Base-by-base conservation (phyloP, 2,329 filamentous ascomycete species). In the Emergomyces orientalis region DNA sequence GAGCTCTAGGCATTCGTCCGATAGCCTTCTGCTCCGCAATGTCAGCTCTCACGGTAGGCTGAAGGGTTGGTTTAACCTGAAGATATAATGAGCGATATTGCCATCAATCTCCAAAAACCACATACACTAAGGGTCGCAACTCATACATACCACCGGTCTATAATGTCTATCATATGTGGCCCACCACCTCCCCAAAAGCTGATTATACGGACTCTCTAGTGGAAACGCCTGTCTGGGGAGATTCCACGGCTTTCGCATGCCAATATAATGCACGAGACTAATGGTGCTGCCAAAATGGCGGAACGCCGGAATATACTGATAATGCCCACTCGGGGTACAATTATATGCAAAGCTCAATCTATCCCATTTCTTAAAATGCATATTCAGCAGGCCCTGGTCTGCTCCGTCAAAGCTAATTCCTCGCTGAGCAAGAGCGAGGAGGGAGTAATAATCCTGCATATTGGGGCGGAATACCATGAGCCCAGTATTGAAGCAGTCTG, bases 401-500 rank as follows among this genome's bases (percentile, higher is more conserved):
- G 94, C 94, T 58, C 94, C 94, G 74, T 99, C 94, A 72, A 99
- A 99, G 67, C 92, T 97, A 73, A 93, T 89, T 32, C 92, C 92
- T 62, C 87, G 82, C 69, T 91, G 84, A 32, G 94, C 91, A 81
- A 97, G 86, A 66, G 89, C 90, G 66, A 86, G 81, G 72, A 99
- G 82, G 51, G 90, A 89, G 77, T 91, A 88, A 76, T 92, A 97
- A 68, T 96, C 92, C 63, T 88, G 88, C 83, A 92, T 81, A 76
- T 93, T 88, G 41, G 94, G 94, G 19, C 83, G 88, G 64, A 99
- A 77, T 43, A 91, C 91, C 91, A 99, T 95, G 69, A 99, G 86
- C 71, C 94, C 94, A n/a, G 89, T 91, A 77, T 99, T 99, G 85
- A 97, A 97, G 65, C 92, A 84, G 77, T 99, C 94, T 41, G 94